Percentiles rank a stretch among this genome's conserved stretches.
Conservation (phyloP, 139 green algal genomes). For the Spirogloea muscicola region DNA sequence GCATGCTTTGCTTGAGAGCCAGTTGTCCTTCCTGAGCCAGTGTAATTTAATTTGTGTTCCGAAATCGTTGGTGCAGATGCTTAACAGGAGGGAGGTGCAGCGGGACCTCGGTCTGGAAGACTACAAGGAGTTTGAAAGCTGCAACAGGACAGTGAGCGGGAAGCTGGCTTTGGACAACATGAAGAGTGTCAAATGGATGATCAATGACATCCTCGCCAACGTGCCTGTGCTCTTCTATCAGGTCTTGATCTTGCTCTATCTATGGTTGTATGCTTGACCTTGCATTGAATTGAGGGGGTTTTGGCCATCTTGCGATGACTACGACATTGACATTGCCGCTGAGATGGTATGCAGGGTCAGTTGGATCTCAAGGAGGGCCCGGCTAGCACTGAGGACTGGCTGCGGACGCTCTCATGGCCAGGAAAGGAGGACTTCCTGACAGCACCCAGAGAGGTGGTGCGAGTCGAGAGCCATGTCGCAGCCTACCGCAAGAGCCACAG, state of each 20-base stretch:
- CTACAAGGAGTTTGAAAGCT: constrained; percentile 25
- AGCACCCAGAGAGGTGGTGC: not conserved
- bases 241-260: too few species aligned
- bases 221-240: constrained; percentile 11
- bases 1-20: too few species aligned
- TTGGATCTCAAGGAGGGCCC: constrained; percentile 22
- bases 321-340: too few species aligned
- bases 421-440: constrained; percentile 9
- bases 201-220: constrained; percentile 12
- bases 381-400: constrained; percentile 19
- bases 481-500: constrained; percentile 9
- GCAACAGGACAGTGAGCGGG: not conserved
- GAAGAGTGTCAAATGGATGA: constrained; percentile 15
- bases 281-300: not conserved
- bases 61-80: not conserved
- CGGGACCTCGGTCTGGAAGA: not conserved
- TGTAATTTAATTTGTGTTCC: not conserved
- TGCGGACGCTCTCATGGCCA: constrained; percentile 2
- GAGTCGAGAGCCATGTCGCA: not conserved
- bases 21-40: too few species aligned
- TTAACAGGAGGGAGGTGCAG: constrained; percentile 9
- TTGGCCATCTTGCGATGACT: too few species aligned
- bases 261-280: not conserved
- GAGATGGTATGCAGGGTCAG: constrained; percentile 12
- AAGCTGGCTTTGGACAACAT: constrained; percentile 2